These are phyloP conservation scores for Alternaria metachromatica DNA, from an alignment of 2,329 filamentous ascomycete genomes.

Conservation along the genomic window DNA sequence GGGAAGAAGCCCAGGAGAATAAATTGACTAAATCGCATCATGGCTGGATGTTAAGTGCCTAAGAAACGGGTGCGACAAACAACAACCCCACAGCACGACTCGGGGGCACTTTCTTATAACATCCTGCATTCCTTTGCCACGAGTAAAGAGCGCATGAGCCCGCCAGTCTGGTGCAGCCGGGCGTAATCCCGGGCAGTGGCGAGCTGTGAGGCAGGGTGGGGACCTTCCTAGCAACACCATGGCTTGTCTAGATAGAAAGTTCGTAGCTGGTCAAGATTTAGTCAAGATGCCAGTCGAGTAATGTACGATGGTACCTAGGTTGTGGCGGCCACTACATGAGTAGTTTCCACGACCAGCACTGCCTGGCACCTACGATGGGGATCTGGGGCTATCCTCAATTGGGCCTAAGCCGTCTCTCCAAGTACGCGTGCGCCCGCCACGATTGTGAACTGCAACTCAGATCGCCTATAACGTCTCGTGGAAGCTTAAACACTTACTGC, in stretches of 20 bases:
- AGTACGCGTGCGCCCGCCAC: neutral
- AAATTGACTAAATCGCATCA: neutral
- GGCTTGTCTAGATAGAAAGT: neutral
- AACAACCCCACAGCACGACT: neutral
- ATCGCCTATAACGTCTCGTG: neutral
- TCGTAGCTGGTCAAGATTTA: neutral
- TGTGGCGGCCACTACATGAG: neutral
- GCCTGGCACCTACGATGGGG: too few species aligned
- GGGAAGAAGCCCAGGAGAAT: neutral
- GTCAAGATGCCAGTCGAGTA: neutral
- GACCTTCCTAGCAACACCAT: neutral
- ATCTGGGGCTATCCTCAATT: neutral
- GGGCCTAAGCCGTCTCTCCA: neutral
- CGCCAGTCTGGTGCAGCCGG: neutral
- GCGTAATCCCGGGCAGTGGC: neutral
- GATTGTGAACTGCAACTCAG: neutral
- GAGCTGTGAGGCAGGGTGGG: neutral
- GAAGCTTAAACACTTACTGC: neutral
- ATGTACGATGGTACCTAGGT: neutral
- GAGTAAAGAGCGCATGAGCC: neutral
- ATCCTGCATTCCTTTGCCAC: neutral
- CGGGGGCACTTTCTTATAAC: neutral
- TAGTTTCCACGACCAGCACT: neutral
- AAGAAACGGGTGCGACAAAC: neutral
- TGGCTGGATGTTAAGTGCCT: neutral